Conservation (phyloP, 1,139 yeast genomes). For the Magnusiomyces paraingens region DNA sequence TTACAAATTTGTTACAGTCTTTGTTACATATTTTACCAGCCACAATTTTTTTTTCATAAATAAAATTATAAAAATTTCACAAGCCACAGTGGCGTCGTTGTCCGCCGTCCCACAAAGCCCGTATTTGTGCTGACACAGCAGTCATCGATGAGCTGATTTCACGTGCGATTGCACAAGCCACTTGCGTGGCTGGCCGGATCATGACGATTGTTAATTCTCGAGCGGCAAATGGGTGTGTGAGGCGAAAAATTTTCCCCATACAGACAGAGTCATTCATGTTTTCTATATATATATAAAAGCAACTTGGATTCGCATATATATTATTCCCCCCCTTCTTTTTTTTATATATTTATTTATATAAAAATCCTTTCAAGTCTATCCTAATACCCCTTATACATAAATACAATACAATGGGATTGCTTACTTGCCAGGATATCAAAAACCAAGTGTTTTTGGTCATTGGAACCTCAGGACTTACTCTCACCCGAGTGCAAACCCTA, state of each 20-base stretch:
- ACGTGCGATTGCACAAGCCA: conserved; percentile 18
- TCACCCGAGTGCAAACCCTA: conserved; percentile 11
- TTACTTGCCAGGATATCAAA: conserved; percentile 46
- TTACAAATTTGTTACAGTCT: too few species aligned
- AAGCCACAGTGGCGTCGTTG: too few species aligned
- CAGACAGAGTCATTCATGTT: neutral
- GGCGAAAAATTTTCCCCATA: neutral
- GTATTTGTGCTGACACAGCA: too few species aligned
- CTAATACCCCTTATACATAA: neutral
- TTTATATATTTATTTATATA: neutral
- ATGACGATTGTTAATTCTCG: too few species aligned
- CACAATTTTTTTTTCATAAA: too few species aligned
- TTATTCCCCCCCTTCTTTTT: neutral
- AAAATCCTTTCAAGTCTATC: neutral
- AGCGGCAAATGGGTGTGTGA: too few species aligned
- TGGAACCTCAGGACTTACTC: conserved; percentile 37
- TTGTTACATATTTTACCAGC: too few species aligned
- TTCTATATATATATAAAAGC: neutral
- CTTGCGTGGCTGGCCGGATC: conserved; percentile 12
- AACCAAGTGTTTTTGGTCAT: conserved; percentile 57
- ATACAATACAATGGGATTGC: conserved; percentile 28
- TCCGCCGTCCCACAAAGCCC: too few species aligned
- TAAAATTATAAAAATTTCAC: too few species aligned
- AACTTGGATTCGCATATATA: neutral
- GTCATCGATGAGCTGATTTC: conserved; percentile 3